These are phyloP conservation scores for Fusarium solani-melongenae DNA, from an alignment of 2,329 filamentous ascomycete genomes.

Conservation along the genomic window DNA sequence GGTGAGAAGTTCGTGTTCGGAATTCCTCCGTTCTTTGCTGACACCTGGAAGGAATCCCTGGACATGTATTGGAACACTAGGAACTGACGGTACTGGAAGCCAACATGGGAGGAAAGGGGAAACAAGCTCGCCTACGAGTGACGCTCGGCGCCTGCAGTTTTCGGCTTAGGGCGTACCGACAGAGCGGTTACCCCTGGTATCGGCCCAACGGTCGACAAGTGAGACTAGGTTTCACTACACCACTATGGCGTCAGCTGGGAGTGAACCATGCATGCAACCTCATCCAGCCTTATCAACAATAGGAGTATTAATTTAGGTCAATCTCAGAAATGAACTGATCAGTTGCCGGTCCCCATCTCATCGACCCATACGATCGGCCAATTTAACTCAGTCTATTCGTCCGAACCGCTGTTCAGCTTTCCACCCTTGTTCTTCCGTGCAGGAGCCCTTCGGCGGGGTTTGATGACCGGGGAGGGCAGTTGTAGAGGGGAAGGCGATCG, in stretches of 20 bases:
- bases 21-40: neutral
- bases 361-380: neutral
- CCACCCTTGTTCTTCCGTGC: neutral
- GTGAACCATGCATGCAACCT: neutral
- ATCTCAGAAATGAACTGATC: neutral
- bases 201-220: neutral
- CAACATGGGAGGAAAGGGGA: neutral
- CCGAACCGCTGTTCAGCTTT: neutral
- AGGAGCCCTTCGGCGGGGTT: neutral
- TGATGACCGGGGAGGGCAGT: neutral
- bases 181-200: neutral
- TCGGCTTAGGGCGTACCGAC: neutral
- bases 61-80: neutral
- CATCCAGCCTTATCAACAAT: neutral
- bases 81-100: neutral
- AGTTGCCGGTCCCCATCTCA: neutral
- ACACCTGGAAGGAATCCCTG: neutral
- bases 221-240: neutral
- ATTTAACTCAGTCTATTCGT: neutral
- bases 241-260: neutral
- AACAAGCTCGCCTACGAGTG: neutral
- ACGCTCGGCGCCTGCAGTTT: neutral
- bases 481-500: conserved; percentile 6
- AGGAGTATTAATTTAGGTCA: neutral
- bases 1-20: neutral